phyloP scores from a whole-genome alignment of 495 filamentous ascomycete genomes.

The Chaetomium tenue region DNA sequence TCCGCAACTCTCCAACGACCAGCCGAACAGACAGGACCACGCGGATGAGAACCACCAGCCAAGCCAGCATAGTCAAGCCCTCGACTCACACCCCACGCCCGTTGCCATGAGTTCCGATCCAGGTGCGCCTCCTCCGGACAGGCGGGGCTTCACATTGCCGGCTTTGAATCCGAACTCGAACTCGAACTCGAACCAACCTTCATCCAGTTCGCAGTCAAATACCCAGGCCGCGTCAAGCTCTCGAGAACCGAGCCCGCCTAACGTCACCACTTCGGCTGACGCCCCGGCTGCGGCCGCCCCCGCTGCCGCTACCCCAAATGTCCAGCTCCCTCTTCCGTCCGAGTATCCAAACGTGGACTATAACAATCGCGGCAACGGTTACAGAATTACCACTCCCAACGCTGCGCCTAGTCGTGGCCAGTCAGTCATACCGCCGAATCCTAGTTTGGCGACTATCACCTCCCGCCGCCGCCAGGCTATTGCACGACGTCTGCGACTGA shows the following conservation, averaged over 20 bases:
- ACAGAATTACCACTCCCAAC: neutral
- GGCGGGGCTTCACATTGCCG: slow-evolving; percentile 2
- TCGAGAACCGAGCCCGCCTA: slow-evolving; percentile 22
- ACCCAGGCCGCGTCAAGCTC: slow-evolving; percentile 20
- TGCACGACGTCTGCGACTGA: slow-evolving; percentile 9
- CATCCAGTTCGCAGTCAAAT: neutral
- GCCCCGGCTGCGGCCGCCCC: neutral
- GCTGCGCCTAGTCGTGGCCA: neutral
- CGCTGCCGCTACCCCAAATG: neutral
- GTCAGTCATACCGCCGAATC: neutral
- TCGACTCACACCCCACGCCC: slow-evolving; percentile 1
- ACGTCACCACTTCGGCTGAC: neutral
- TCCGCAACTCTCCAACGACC: slow-evolving; percentile 2
- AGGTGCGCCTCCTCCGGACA: neutral
- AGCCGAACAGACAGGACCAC: neutral
- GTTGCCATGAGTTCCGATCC: slow-evolving; percentile 6
- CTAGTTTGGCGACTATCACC: neutral
- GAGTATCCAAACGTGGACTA: neutral
- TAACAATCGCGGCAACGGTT: neutral
- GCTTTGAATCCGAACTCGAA: slow-evolving; percentile 9
- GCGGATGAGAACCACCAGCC: slow-evolving; percentile 6
- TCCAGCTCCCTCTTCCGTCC: neutral
- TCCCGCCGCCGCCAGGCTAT: slow-evolving; percentile 6
- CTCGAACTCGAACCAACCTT: neutral
- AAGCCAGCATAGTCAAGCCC: neutral